These are phyloP conservation scores for Colletotrichum euphorbiae DNA, from an alignment of 2,329 filamentous ascomycete genomes.

Conservation along the genomic window DNA sequence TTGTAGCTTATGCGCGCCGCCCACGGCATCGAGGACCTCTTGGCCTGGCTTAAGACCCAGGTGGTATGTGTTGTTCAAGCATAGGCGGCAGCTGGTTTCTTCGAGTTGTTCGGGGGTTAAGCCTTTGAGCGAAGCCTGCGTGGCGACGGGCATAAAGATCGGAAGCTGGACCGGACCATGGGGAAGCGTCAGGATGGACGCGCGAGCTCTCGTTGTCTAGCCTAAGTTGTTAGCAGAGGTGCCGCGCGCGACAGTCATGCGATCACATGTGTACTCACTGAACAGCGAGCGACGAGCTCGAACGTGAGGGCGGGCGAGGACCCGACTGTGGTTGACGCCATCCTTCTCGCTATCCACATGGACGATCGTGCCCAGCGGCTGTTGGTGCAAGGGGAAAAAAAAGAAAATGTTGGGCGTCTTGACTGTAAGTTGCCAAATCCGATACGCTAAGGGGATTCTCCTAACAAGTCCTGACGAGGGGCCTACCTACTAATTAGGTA, in stretches of 20 bases:
- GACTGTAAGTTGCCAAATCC: slow-evolving; percentile 16
- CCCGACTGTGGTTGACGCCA: slow-evolving; percentile 62
- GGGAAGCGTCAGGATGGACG: slow-evolving; percentile 86
- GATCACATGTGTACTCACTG: slow-evolving; percentile 66
- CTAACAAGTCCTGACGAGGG: neutral
- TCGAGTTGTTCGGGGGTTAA: slow-evolving; percentile 93
- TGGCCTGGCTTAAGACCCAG: slow-evolving; percentile 95
- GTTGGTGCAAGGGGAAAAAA: neutral
- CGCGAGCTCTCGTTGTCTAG: slow-evolving; percentile 93
- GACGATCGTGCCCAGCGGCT: slow-evolving; percentile 21
- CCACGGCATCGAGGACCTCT: slow-evolving; percentile 84
- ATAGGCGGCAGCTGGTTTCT: slow-evolving; percentile 87
- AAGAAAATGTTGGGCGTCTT: neutral
- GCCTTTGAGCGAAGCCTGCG: slow-evolving; percentile 94
- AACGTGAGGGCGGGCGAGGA: slow-evolving; percentile 78
- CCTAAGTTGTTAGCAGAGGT: slow-evolving; percentile 16
- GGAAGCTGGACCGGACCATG: slow-evolving; percentile 92
- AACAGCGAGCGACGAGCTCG: slow-evolving; percentile 82
- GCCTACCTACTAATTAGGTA: no score
- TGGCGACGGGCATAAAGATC: slow-evolving; percentile 98
- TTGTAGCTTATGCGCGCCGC: slow-evolving; percentile 93
- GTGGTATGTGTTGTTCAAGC: slow-evolving; percentile 98
- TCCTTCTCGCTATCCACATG: slow-evolving; percentile 50
- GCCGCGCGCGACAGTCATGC: neutral
- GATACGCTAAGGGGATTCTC: slow-evolving; percentile 29